These are phyloP conservation scores for Annulohypoxylon stygium DNA, from an alignment of 495 filamentous ascomycete genomes.

Conservation along the genomic window DNA sequence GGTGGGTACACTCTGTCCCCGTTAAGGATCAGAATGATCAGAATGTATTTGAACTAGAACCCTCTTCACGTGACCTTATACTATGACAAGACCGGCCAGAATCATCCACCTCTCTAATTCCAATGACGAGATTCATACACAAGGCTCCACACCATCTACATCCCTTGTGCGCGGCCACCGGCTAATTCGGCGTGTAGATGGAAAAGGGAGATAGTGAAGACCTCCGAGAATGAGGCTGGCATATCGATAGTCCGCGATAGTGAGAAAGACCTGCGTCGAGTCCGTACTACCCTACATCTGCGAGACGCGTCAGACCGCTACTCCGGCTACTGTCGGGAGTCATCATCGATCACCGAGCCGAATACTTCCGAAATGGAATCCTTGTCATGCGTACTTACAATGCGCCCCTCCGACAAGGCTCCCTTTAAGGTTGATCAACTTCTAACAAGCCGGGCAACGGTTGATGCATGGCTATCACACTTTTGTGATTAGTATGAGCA, in stretches of 20 bases:
- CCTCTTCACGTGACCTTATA: background rate
- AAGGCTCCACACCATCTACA: background rate
- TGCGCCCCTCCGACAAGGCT: background rate
- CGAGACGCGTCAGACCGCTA: slow-evolving; percentile 6
- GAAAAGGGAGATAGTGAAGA: background rate
- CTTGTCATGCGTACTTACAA: background rate
- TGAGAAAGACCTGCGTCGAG: background rate
- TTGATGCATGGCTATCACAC: slow-evolving; percentile 1
- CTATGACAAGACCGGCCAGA: background rate
- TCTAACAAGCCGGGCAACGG: slow-evolving; percentile 15
- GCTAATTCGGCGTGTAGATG: background rate
- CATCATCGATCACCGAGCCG: background rate
- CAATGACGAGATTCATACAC: background rate
- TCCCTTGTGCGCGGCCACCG: background rate
- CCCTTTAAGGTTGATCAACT: background rate
- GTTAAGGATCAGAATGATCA: background rate
- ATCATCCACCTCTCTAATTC: background rate
- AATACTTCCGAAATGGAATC: background rate
- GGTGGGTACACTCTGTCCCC: background rate
- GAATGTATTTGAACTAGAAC: background rate
- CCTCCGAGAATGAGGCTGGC: background rate
- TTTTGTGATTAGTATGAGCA: background rate
- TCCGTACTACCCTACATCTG: background rate
- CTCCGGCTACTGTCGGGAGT: slow-evolving; percentile 3
- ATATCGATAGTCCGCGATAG: background rate